Base-by-base conservation (phyloP, 2,329 filamentous ascomycete genomes). In the Ascocoryne sarcoides region DNA sequence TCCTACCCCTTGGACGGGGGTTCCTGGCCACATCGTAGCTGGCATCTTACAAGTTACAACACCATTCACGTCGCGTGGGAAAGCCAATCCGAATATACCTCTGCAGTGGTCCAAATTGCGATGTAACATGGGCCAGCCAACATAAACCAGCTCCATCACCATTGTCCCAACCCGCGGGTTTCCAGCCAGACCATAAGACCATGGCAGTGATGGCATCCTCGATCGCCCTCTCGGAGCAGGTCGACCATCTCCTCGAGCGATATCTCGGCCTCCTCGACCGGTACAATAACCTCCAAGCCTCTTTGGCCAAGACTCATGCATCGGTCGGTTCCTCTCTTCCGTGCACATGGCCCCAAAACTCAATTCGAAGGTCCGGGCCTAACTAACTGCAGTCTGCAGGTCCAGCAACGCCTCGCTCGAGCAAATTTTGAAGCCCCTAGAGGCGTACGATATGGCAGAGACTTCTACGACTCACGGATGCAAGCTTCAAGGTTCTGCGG, bases 401-500 rank as follows among this genome's bases (percentile, higher is more conserved):
- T 54, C 32, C 44, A 50, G 30, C 50, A 53, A 20, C 37, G 53
- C 35, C 46, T 89, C 30, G 80, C 84, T n/a, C 74, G 83, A 42
- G 84, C 84, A 46, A 87, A 88, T 62, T 88, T 85, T 61, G 66
- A 74, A 19, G 76, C 75, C n/a, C 69, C 76, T 55, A 66, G 74
- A 10, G 73, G 79, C 21, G 59, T 76, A 46, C 68, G 76, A 31
- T 88, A 82, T 57, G 83, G 82, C 3, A 71, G 68, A 47, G 79
- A 85, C 52, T 73, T 75, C 55, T 90, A 84, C 57, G 82, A 89
- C 59, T 73, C 77, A 48, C 72, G 84, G 34, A 85, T 86, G 77
- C 76, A 77, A 56, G 80, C 82, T 3, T 62, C 60, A 16, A 63
- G 73, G 38, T 60, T 62, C 42, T 57, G 55, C 41, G 39, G 50